Base-by-base conservation (phyloP, 192 early-diverging fungal genomes). In the Coemansia sp. region DNA sequence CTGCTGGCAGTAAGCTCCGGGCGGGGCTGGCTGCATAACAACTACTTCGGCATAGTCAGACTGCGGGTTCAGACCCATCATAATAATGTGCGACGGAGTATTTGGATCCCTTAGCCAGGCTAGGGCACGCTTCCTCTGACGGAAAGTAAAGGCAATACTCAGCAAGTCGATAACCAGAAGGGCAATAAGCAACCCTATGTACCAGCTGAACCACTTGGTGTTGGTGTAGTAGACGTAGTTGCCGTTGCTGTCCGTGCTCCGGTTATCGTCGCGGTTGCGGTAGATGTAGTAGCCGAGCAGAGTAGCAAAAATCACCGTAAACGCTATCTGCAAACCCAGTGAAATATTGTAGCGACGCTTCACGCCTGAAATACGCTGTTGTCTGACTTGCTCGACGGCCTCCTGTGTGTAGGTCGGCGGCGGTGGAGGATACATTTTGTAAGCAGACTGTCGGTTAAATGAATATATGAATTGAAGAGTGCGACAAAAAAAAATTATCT, bases 171-270 rank as follows among this genome's bases (percentile, higher is more conserved):
- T 28, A n/a, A 70, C 74, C n/a, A 82, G 75, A 63, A 82, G 66
- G 14, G 68, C 79, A 46, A 82, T 75, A 13, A 82, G 75, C 60
- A 82, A 75, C 3, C 79, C 75, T 26, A 82, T 76, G 52, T 82
- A 82, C 79, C 79, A 82, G 21, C 43, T 63, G 68, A 76, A 76
- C 79, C 79, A 82, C 58, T 67, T 59, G 42, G 26, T 26, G 26
- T 50, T 38, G 65, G 55, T 58, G 49, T 70, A 73, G 30, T 32
- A 49, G 2, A n/a, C 47, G 39, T 63, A 39, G 39, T 59, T 32
- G 64, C 49, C 49, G 49, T 52, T 52, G 49, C 49, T 50, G 49
- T 50, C 21, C 21, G 49, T 50, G 9, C 49, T 50, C 49, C 49
- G 23, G 49, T 59, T 39, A 23, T 68, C 52, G 53, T 71, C 69